phyloP scores from a whole-genome alignment of 768 basidiomycete genomes.

The Rhizopogon vinicolor region DNA sequence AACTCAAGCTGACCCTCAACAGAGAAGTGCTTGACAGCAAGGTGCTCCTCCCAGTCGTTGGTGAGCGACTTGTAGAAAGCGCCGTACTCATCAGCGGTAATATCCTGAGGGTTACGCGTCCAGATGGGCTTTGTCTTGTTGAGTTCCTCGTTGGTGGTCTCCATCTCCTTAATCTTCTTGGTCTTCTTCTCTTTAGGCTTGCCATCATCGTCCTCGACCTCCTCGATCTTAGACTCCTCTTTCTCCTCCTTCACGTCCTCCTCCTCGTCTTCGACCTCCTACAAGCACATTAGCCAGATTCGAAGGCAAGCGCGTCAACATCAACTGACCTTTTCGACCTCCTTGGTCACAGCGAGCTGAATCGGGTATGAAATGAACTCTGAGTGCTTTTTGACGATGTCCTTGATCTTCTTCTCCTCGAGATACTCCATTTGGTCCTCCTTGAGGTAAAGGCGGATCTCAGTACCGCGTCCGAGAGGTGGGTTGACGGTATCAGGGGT shows the following conservation, averaged over 20 bases:
- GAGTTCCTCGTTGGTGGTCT: constrained; percentile 91
- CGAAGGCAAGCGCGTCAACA: neutral
- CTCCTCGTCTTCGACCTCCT: constrained; percentile 88
- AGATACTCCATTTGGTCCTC: constrained; percentile 99
- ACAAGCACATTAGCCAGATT: constrained; percentile 4
- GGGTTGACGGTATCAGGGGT: constrained; percentile 89
- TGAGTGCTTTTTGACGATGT: constrained; percentile 99
- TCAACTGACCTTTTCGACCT: constrained; percentile 88
- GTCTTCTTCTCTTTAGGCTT: constrained; percentile 89
- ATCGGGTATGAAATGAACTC: constrained; percentile 99
- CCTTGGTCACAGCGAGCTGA: constrained; percentile 97
- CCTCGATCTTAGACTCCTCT: constrained; percentile 75
- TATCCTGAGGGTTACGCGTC: constrained; percentile 97
- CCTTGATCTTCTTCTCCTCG: constrained; percentile 99
- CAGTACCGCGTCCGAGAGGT: constrained; percentile 89
- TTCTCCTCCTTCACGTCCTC: constrained; percentile 71
- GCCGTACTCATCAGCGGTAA: constrained; percentile 88
- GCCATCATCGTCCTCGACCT: constrained; percentile 79
- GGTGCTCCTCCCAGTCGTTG: constrained; percentile 99
- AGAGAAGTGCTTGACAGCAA: constrained; percentile 99
- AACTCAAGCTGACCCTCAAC: constrained; percentile 99
- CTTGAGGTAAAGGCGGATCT: constrained; percentile 90
- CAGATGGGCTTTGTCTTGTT: constrained; percentile 99
- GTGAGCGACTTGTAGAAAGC: constrained; percentile 99
- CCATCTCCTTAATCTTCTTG: constrained; percentile 90